Base-by-base conservation (phyloP, 306 rosid species). In the Vicia sativa region DNA sequence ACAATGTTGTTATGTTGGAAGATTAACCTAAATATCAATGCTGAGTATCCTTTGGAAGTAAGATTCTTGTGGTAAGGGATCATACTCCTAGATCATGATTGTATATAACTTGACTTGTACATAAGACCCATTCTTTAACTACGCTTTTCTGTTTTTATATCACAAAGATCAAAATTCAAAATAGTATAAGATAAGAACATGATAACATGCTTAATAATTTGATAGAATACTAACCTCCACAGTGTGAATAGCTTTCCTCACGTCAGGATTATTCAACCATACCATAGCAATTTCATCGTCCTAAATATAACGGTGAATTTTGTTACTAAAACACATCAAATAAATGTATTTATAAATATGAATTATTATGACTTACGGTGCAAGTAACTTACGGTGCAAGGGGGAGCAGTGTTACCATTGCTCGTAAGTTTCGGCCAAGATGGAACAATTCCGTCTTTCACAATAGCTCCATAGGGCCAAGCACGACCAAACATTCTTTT, bases 401-500 rank as follows among this genome's bases (percentile, higher is more conserved):
- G 89, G 72, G 88, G 88, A 74, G 80, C 87, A 11, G 0, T 2
- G 25, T 0, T 0, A 15, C 1, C 2, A 10, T 65, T 37, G 68
- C 56, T 68, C 15, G 4, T 4, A 5, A 87, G 79, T 60, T 90
- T 73, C 1, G 95, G 95, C 96, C 96, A 90, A 54, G 83, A 74
- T 56, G 89, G 96, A 34, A 90, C 91, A 48, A 72, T 45, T 50
- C 95, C 96, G 48, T 76, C 80, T 75, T 83, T 83, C 13, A 90
- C 88, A 56, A 75, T 76, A 74, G 91, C 95, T 79, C 86, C 41
- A 43, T 78, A 69, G 34, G 96, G 96, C 96, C 96, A 90, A 28
- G 92, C 88, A 4, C 89, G 96, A 55, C 96, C 95, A 62, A 84
- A 90, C 84, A 90, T 87, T 64, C 95, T 86, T 34, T 73, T 87